phyloP scores from a whole-genome alignment of 2,329 filamentous ascomycete species.

The Clarireedia paspali region DNA sequence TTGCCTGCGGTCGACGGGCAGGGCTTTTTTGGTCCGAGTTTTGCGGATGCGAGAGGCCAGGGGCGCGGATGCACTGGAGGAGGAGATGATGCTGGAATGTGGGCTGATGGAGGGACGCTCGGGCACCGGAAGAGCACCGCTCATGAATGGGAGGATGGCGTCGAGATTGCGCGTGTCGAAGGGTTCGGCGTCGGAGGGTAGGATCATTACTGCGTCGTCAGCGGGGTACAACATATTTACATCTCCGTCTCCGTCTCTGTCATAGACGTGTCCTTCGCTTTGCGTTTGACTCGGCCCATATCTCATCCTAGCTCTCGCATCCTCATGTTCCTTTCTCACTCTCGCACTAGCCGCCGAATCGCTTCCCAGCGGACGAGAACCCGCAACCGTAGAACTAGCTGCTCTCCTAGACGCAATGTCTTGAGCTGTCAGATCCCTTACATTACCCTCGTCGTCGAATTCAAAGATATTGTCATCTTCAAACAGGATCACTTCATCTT shows the following conservation, averaged over 20 bases:
- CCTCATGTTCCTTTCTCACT: slow-evolving; percentile 36
- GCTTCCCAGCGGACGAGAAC: slow-evolving; percentile 17
- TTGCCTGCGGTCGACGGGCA: slow-evolving; percentile 41
- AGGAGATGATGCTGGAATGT: slow-evolving; percentile 27
- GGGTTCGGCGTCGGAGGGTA: slow-evolving; percentile 25
- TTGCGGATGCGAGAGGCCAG: slow-evolving; percentile 25
- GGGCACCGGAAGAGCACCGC: slow-evolving; percentile 21
- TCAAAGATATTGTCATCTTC: slow-evolving; percentile 40
- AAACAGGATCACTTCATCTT: slow-evolving; percentile 22
- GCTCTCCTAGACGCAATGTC: slow-evolving; percentile 18
- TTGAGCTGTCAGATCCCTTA: slow-evolving; percentile 38
- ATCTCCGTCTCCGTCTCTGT: slow-evolving; percentile 25
- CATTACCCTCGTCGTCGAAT: slow-evolving; percentile 53
- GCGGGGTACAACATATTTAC: slow-evolving; percentile 27
- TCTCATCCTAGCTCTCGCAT: slow-evolving; percentile 25
- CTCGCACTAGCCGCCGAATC: slow-evolving; percentile 33
- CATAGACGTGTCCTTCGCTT: slow-evolving; percentile 10
- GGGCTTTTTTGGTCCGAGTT: slow-evolving; percentile 30
- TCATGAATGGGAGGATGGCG: slow-evolving; percentile 12
- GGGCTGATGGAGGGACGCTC: slow-evolving; percentile 14
- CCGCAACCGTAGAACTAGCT: slow-evolving; percentile 2
- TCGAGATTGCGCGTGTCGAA: slow-evolving; percentile 9
- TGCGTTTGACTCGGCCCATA: slow-evolving; percentile 11
- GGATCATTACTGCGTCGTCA: slow-evolving; percentile 26
- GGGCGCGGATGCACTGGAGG: slow-evolving; percentile 33